phyloP scores from a whole-genome alignment of 2,329 filamentous ascomycete species.

The Amylocarpus encephaloides region DNA sequence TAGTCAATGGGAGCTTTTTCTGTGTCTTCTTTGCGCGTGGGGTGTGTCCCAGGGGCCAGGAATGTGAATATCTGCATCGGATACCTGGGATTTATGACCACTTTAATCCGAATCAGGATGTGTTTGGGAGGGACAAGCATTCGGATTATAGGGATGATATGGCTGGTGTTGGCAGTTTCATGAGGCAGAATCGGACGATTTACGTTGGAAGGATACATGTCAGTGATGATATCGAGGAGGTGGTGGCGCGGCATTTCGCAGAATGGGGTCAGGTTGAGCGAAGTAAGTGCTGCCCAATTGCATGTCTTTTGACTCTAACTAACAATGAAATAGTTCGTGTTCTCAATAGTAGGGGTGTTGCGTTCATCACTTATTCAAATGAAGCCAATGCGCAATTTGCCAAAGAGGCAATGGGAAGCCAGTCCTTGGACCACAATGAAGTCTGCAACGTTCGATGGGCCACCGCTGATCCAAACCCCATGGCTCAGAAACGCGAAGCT shows the following conservation, averaged over 20 bases:
- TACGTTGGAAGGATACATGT: conserved; percentile 94
- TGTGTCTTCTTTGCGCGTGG: conserved; percentile 89
- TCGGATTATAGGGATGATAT: conserved; percentile 94
- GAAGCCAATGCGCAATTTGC: conserved; percentile 87
- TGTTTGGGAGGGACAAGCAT: conserved; percentile 89
- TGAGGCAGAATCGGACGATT: conserved; percentile 87
- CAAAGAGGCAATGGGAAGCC: conserved; percentile 93
- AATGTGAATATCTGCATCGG: conserved; percentile 91
- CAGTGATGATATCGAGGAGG: conserved; percentile 93
- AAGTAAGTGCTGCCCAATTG: conserved; percentile 33
- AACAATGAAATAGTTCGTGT: conserved; percentile 54
- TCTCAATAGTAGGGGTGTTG: conserved; percentile 81
- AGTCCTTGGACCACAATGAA: conserved; percentile 84
- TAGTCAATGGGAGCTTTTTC: conserved; percentile 75
- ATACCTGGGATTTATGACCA: conserved; percentile 81
- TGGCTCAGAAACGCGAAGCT: conserved; percentile 88
- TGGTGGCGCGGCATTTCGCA: conserved; percentile 88
- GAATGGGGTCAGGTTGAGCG: conserved; percentile 95
- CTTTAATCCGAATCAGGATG: conserved; percentile 91
- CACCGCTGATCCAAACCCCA: conserved; percentile 90
- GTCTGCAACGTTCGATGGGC: conserved; percentile 96
- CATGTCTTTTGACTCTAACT: background rate
- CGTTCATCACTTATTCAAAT: conserved; percentile 90
- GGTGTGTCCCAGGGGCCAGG: conserved; percentile 74
- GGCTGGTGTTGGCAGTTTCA: conserved; percentile 92